Evolutionary conservation across 2,329 filamentous ascomycete genomes (phyloP).

Genomic region (Cercospora zeae-maydis): DNA sequence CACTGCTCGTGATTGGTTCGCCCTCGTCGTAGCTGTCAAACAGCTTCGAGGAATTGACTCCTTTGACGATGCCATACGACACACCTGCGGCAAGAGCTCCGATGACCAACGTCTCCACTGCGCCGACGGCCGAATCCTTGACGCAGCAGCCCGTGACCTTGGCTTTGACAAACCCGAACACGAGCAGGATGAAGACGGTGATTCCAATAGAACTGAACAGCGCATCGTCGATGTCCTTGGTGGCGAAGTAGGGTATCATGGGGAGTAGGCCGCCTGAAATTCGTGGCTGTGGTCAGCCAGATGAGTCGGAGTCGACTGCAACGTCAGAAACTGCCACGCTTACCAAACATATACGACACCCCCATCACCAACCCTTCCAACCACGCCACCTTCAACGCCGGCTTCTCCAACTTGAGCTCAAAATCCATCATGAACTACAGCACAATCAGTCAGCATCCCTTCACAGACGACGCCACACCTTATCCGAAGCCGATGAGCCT

Average conservation of each 20-base stretch:
- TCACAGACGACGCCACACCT: background rate
- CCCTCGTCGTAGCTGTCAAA: background rate
- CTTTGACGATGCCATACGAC: conserved; percentile 41
- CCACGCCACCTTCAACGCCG: conserved; percentile 44
- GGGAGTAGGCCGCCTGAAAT: conserved; percentile 41
- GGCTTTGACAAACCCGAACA: conserved; percentile 52
- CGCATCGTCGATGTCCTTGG: conserved; percentile 40
- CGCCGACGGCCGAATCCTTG: conserved; percentile 31
- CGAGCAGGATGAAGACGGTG: conserved; percentile 48
- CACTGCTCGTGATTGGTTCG: background rate
- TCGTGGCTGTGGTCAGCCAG: conserved; percentile 1
- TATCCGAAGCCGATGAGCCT: background rate
- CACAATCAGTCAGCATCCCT: background rate
- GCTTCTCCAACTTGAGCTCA: conserved; percentile 50
- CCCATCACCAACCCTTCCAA: conserved; percentile 45
- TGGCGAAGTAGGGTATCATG: conserved; percentile 52
- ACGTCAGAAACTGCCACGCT: too few species aligned
- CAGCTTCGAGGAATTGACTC: conserved; percentile 23
- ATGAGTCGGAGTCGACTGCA: too few species aligned
- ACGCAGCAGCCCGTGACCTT: conserved; percentile 31
- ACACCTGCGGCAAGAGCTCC: conserved; percentile 38
- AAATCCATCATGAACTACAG: conserved; percentile 61
- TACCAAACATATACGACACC: conserved; percentile 39
- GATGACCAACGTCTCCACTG: conserved; percentile 38
- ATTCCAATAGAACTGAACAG: conserved; percentile 52